Base-by-base conservation (phyloP, 495 filamentous ascomycete genomes). In the Collariella sp. region DNA sequence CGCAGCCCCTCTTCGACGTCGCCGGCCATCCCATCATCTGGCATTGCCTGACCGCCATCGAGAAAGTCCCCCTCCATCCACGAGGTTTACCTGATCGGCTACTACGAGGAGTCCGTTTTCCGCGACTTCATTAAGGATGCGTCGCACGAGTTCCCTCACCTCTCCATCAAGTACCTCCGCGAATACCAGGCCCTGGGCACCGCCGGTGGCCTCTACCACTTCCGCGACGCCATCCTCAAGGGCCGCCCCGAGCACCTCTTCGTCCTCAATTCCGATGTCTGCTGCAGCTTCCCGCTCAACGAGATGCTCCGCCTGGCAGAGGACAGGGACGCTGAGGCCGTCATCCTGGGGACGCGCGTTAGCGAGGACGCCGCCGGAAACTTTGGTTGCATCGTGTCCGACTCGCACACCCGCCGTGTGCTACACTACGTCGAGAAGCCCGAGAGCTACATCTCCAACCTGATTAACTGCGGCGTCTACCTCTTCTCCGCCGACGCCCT, bases 341-440 rank as follows among this genome's bases (percentile, higher is more conserved):
- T 99, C 55, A 94, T 99, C 69, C 76, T 99, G 59, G 93, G 93
- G 45, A 99, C 93, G 20, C 80, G 88, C 22, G 91, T 99, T 33
- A 82, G 81, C 68, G 90, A 95, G 62, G 94, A 97, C 22, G 84
- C 91, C 12, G 93, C 93, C 13, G 85, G 80, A 56, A 97, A 96
- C 76, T 99, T 97, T 62, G 93, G 93, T 46, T 99, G 93, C 78
- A 95, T 99, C 58, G 93, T 99, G 22, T 91, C 88, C 41, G 94
- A 99, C 66, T 77, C 89, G 12, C 88, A 95, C 72, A 96, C 88
- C 63, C 90, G 91, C 70, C 88, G 91, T 46, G 93, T 99, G 44
- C 84, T 96, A 42, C 93, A 99, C 76, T 99, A 99, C 73, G 93
- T 99, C 70, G 93, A 99, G 80, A 97, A 97, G 77, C 93, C 93